Percentiles rank a stretch among this genome's conserved stretches.
Evolutionary conservation across 2,329 filamentous ascomycete genomes (phyloP).

Genomic region (Penicillium sp.): DNA sequence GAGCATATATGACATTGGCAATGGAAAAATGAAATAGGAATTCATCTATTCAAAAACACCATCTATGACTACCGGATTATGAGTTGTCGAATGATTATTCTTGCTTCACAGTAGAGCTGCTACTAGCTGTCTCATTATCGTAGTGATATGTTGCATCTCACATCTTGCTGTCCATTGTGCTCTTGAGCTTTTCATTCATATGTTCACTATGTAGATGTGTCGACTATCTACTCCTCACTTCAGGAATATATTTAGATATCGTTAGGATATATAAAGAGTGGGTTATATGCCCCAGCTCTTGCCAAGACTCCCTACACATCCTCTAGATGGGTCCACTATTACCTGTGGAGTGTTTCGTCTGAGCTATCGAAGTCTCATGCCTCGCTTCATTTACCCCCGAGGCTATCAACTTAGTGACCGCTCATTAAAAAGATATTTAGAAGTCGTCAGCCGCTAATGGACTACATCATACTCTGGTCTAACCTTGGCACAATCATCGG

Average conservation of each 20-base stretch:
- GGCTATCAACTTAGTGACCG: background rate
- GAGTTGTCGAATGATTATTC: slow-evolving; percentile 22
- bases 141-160: background rate
- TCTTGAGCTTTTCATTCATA: background rate
- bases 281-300: background rate
- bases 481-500: background rate
- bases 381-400: background rate
- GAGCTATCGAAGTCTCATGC: background rate
- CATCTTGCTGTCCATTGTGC: background rate
- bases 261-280: background rate
- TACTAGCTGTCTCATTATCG: background rate
- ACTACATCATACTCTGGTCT: background rate
- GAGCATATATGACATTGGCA: slow-evolving; percentile 42
- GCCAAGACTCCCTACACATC: background rate
- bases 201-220: background rate
- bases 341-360: background rate
- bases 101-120: slow-evolving; percentile 4
- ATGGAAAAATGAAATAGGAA: slow-evolving; percentile 46
- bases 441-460: background rate
- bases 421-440: background rate
- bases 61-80: slow-evolving; percentile 37
- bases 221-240: background rate
- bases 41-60: slow-evolving; percentile 41
- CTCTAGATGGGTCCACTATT: background rate
- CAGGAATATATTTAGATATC: background rate